Base-by-base conservation (phyloP, 768 basidiomycete species). In the Hericium rajendrae region DNA sequence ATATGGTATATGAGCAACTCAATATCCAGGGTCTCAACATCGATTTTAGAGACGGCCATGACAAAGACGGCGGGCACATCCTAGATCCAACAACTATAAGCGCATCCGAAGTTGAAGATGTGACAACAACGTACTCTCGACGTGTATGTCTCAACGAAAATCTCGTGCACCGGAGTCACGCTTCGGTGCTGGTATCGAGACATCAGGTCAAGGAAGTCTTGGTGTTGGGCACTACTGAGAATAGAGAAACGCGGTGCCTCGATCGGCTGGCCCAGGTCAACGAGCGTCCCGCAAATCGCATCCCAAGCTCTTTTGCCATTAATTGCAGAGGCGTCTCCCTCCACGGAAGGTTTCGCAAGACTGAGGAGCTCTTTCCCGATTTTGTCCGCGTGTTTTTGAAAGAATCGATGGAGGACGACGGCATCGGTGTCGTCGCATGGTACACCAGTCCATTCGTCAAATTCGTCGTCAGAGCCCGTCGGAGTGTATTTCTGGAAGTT, bases 221-320 rank as follows among this genome's bases (percentile, higher is more conserved):
- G 73, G 67, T 91, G 88, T 10, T 82, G 74, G 0, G 66, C 60
- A 18, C 78, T 79, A 26, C 72, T 63, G 18, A 75, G 60, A 0
- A 64, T 64, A 0, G 88, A 83, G n/a, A 82, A 71, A 51, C 74
- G 76, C 1, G 91, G 88, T 6, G 82, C 78, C 58, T 86, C 85
- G 24, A 86, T 69, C 6, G 83, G 84, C 32, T 82, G 76, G 22
- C 86, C 85, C 32, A 90, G 78, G 60, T 93, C 91, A 13, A 92
- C 88, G 2, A 93, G 77, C 15, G 88, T 74, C 32, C 82, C 81
- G 64, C 91, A 92, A 28, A 93, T 75, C 15, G 78, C 78, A 63
- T 91, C 87, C 91, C 91, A 93, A 1, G 88, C 83, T n/a, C 80
- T 81, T 69, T 89, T 92, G 4, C 88, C 88, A 20, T 76, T 80